Evolutionary conservation across 805 yeast genomes (phyloP), one percentile per base, ranked within the genome.

Genomic region (Dipodascus geniculatus): DNA sequence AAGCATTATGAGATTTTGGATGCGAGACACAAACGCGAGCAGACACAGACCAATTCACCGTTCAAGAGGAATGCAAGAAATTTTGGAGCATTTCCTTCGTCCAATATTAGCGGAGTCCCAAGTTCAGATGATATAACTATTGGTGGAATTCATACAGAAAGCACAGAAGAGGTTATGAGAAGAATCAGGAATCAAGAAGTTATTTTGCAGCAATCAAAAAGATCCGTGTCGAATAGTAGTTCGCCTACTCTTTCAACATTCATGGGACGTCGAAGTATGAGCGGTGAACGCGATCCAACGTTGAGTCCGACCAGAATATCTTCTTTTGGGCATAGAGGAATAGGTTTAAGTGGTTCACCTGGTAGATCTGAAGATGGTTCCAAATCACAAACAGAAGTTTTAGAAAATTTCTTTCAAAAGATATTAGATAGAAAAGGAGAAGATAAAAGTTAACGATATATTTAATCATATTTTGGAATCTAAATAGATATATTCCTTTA

Each of bases 111-210:
- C 0, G 51, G 48, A 17, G 51, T 48, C 14, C 53, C 49, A 20
- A 22, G 31, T 22, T 22, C 23, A 6, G 31, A 47, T 22, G 49
- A 47, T 22, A 31, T 53, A 47, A 60, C 57, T 42, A 52, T 62
- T 14, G 60, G 62, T 14, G 65, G 65, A 8, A 62, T 62, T 22
- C 64, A 61, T 51, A 57, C 61, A 11, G 61, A 61, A 35, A 53
- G 56, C 2, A 56, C 57, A 6, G 63, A 58, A 14, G 60, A 60
- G 16, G 59, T 60, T 17, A 50, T 60, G 22, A 52, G 59, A 17
- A 55, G 63, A 17, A 54, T 60, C 19, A 59, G 59, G 48, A 57
- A 58, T 2, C 51, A 58, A 17, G 61, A 57, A 16, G 59, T 51
- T 1, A 28, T 19, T 22, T 22, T 49, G 4, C 51, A 49, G n/a